phyloP scores from a whole-genome alignment of 805 yeast species.

The Candida patagonica region DNA sequence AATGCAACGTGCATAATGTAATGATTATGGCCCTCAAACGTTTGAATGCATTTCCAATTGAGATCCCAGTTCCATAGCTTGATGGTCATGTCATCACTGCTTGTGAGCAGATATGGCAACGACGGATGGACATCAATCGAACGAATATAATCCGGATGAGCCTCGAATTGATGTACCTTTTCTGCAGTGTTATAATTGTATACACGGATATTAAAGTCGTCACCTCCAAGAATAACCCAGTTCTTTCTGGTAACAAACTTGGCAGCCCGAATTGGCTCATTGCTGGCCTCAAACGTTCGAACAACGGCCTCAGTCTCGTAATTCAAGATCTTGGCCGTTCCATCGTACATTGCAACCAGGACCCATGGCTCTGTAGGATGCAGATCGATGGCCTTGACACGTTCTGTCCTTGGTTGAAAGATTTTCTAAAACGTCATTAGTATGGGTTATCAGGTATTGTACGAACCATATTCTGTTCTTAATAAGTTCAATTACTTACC shows the following conservation, averaged over 20 bases:
- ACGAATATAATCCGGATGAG: conserved; percentile 95
- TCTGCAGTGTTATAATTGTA: conserved; percentile 95
- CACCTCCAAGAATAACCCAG: conserved; percentile 95
- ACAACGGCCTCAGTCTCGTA: conserved; percentile 77
- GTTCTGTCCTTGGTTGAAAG: conserved; percentile 84
- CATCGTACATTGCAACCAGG: conserved; percentile 81
- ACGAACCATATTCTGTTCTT: conserved; percentile 31
- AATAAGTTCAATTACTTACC: no score
- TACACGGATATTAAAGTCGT: conserved; percentile 89
- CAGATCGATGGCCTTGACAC: conserved; percentile 96
- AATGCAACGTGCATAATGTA: conserved; percentile 90
- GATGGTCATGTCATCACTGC: conserved; percentile 85
- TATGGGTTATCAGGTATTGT: background rate
- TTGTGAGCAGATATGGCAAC: conserved; percentile 79
- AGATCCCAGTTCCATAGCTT: conserved; percentile 98
- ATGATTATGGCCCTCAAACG: conserved; percentile 92
- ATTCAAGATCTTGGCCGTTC: conserved; percentile 87
- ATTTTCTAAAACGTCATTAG: conserved; percentile 41
- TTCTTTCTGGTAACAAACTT: conserved; percentile 90
- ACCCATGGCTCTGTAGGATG: conserved; percentile 99
- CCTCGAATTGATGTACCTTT: conserved; percentile 89
- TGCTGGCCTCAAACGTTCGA: conserved; percentile 88
- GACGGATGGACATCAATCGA: conserved; percentile 90
- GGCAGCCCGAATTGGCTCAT: conserved; percentile 93
- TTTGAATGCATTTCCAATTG: conserved; percentile 82